Base-by-base conservation (phyloP, 805 yeast genomes). In the Metschnikowia koreensis region DNA sequence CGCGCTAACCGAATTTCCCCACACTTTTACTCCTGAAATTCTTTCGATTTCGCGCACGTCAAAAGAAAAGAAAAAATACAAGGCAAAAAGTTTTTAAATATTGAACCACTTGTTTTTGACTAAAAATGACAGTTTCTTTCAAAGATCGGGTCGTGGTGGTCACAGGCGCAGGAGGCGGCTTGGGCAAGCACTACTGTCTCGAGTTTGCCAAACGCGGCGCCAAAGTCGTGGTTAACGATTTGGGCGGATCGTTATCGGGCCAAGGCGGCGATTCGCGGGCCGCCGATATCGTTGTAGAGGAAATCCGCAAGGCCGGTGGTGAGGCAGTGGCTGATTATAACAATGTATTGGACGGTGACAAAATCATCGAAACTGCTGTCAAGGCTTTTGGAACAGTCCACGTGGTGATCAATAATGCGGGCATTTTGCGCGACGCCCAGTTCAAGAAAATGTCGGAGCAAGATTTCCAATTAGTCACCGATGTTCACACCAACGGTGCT, bases 81-180 rank as follows among this genome's bases (percentile, higher is more conserved):
- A 22, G 22, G n/a, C n/a, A n/a, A n/a, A n/a, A n/a, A n/a, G n/a
- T 29, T 29, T 29, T 10, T 10, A 7, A 7, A 29, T 10, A 29
- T 10, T 29, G 7, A 29, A 29, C 33, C 10, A 8, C 33, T 17
- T 16, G 31, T 41, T 47, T 47, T 40, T 27, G 15, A 15, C 15
- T 42, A 47, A n/a, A n/a, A 12, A 59, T 59, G 62, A 45, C 62
- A 5, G 41, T 59, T 16, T 68, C 75, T 37, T 89, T 86, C 64
- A 86, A 89, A 63, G 90, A 84, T 61, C 86, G 87, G 68, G 97
- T 93, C 41, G 97, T 93, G 34, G 83, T 93, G 52, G 84, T 93
- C 66, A 93, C 97, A 46, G 99, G 99, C 34, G 94, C 97, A 44
- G 99, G 99, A 58, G 98, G 97, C 60, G 99, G 98, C 16, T 80